A percentile compares a stretch with the other conserved stretches of the same genome.
These are phyloP conservation scores for Talaromyces sp. DNA, from an alignment of 2,329 filamentous ascomycete genomes.

Conservation along the genomic window DNA sequence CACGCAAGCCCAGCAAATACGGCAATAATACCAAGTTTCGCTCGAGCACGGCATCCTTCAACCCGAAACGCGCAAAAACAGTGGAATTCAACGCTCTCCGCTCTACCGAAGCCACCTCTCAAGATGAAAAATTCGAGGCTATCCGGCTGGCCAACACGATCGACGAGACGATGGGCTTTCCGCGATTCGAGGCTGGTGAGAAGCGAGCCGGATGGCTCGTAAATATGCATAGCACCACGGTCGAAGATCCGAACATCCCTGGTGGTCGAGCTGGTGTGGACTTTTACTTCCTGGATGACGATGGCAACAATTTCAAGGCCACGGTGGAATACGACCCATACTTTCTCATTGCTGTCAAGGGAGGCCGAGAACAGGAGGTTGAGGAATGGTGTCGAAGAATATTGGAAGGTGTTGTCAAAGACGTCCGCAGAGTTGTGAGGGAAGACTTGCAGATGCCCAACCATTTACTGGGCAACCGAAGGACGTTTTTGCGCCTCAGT, in stretches of 20 bases:
- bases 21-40: constrained; percentile 52
- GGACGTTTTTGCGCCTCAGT: constrained; percentile 80
- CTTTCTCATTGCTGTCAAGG: constrained; percentile 86
- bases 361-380: constrained; percentile 83
- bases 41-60: constrained; percentile 41
- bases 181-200: constrained; percentile 82
- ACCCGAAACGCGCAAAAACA: constrained; percentile 63
- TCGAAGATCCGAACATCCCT: constrained; percentile 78
- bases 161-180: constrained; percentile 93
- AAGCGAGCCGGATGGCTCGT: constrained; percentile 89
- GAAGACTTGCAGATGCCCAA: constrained; percentile 95
- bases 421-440: constrained; percentile 73
- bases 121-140: constrained; percentile 89
- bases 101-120: constrained; percentile 78
- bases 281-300: constrained; percentile 93
- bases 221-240: constrained; percentile 85
- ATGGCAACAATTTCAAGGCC: constrained; percentile 88
- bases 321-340: constrained; percentile 96
- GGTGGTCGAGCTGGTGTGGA: constrained; percentile 87
- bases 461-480: constrained; percentile 83
- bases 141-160: constrained; percentile 79
- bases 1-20: constrained; percentile 60
- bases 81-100: constrained; percentile 72
- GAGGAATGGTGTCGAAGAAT: constrained; percentile 86
- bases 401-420: constrained; percentile 79